Evolutionary conservation across 2,329 filamentous ascomycete species (phyloP), one percentile per base, ranked within the genome.

Genomic region (Thelonectria olida): DNA sequence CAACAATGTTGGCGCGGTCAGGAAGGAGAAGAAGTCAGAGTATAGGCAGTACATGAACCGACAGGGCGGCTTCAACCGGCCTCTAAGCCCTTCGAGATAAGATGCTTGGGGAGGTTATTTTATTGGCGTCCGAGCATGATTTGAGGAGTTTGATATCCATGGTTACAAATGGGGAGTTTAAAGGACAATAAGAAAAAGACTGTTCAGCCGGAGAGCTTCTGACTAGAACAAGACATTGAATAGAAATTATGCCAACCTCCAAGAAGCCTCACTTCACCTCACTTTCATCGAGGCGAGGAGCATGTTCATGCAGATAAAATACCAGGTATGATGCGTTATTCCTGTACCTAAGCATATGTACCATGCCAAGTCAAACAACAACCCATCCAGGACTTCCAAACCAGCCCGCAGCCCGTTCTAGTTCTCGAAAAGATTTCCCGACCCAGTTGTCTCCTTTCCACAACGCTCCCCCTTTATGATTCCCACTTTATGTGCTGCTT

Each of bases 11-110:
- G 94, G 92, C 56, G 92, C 84, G 0, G 88, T 97, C 53, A 84
- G 90, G 68, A 97, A 96, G 83, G 93, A 96, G 80, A 97, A 97
- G 88, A 94, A 93, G 87, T 92, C 90, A 13, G 88, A 96, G 82
- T 98, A 97, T 74, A 86, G 96, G 69, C 96, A 99, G 85, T 99
- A 99, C 78, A 99, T 99, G 88, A 96, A 96, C 74, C 86, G 92
- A 58, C 83, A 88, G 52, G 92, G 92, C 57, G 92, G 92, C 6
- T 96, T 96, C 81, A 96, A 95, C 75, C 80, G 92, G 70, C 91
- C 92, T 45, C 79, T 94, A 53, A 91, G 89, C 76, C 88, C 88
- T 19, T 75, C 76, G 19, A 70, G 81, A 50, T 82, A 58, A 69
- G 59, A 2, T 41, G 23, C n/a, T 15, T 22, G 13, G n/a, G 13